phyloP scores from a whole-genome alignment of 75 land plant genomes.

The Pinus tabuliformis region DNA sequence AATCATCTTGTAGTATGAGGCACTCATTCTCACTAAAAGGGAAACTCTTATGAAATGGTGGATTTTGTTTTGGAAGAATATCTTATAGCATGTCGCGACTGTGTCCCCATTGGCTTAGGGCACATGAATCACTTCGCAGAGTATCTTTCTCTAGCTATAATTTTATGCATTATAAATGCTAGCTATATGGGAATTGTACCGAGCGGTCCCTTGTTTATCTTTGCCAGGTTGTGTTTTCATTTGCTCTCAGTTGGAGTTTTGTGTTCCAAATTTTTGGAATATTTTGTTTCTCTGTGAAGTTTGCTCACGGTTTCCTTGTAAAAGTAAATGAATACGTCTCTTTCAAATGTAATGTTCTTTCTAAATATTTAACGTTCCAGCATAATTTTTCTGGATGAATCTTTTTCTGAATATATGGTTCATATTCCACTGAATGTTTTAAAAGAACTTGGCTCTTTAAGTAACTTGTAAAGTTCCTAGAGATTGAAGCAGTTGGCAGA shows the following conservation, averaged over 20 bases:
- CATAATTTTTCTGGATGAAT: not conserved
- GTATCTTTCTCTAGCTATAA: not conserved
- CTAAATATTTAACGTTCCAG: not conserved
- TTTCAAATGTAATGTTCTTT: not conserved
- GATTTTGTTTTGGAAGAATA: not conserved
- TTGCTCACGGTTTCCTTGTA: not conserved
- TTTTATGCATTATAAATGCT: not conserved
- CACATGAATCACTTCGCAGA: not conserved
- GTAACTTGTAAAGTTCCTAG: not conserved
- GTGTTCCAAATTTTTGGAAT: not conserved
- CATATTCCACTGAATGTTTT: not conserved
- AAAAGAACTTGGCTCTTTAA: not conserved
- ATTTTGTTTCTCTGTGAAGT: not conserved
- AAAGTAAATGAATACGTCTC: not conserved
- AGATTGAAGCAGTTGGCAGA: not conserved
- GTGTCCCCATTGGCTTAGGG: not conserved
- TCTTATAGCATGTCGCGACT: not conserved
- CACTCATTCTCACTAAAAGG: not conserved
- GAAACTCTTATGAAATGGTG: not conserved
- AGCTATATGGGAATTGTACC: not conserved
- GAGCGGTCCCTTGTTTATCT: not conserved
- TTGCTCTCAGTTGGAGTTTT: not conserved
- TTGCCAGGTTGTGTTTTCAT: not conserved
- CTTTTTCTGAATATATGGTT: not conserved
- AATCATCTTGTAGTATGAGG: not conserved